phyloP scores from a whole-genome alignment of 805 yeast genomes.

The Brettanomyces custersianus region DNA sequence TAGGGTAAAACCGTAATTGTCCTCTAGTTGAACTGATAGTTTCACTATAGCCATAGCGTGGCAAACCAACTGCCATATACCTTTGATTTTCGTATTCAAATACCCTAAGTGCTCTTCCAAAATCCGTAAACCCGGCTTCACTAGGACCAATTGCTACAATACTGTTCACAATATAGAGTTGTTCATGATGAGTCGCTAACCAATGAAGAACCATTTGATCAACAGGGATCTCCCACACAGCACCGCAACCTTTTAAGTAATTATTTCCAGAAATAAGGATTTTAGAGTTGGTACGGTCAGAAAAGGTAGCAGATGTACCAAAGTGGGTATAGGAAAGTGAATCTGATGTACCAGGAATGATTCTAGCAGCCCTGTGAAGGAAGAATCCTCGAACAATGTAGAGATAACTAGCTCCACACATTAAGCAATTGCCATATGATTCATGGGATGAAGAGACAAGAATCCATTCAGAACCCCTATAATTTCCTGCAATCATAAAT shows the following conservation, averaged over 20 bases:
- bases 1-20: background rate
- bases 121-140: constrained; percentile 31
- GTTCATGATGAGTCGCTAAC: background rate
- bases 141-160: constrained; percentile 14
- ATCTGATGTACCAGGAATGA: constrained; percentile 7
- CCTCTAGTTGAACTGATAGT: too few relatives aligned
- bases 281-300: constrained; percentile 7
- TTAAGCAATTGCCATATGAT: constrained; percentile 19
- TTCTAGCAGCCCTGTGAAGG: constrained; percentile 8
- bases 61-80: constrained; percentile 30
- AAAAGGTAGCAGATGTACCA: constrained; percentile 11
- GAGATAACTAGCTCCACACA: constrained; percentile 34
- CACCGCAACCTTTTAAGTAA: constrained; percentile 31
- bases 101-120: constrained; percentile 31
- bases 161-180: constrained; percentile 5
- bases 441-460: constrained; percentile 23
- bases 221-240: constrained; percentile 34
- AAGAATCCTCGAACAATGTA: constrained; percentile 7
- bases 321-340: constrained; percentile 11
- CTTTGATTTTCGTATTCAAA: constrained; percentile 11
- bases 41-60: constrained; percentile 18
- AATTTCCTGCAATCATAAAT: constrained; percentile 16
- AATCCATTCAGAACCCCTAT: constrained; percentile 16
- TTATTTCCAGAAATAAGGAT: constrained; percentile 30
- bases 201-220: constrained; percentile 5